These are phyloP conservation scores for Penicillium flavigenum DNA, from an alignment of 495 filamentous ascomycete species.

Conservation along the genomic window DNA sequence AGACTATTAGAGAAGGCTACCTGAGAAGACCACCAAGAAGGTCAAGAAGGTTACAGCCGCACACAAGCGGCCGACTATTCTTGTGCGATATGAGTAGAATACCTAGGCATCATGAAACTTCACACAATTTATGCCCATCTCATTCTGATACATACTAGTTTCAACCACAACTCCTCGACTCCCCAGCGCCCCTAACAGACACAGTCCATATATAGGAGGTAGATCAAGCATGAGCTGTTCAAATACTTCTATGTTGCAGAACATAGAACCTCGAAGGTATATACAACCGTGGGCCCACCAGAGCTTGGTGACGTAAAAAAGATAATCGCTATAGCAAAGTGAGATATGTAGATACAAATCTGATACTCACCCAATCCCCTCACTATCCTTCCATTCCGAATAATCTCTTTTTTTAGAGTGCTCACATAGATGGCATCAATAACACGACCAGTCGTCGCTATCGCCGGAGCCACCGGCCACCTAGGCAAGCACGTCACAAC, in stretches of 20 bases:
- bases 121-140: too few relatives aligned
- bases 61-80: too few relatives aligned
- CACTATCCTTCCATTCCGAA: neutral
- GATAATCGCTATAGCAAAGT: neutral
- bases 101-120: too few relatives aligned
- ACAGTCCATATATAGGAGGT: neutral
- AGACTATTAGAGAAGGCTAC: too few relatives aligned
- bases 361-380: neutral
- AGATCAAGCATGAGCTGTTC: neutral
- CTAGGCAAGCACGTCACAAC: conserved; percentile 25
- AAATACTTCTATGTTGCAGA: neutral
- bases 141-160: neutral
- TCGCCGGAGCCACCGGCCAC: conserved; percentile 31
- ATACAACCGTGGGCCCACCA: too few relatives aligned
- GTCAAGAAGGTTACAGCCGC: too few relatives aligned
- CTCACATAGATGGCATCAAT: neutral
- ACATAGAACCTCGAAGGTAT: too few relatives aligned
- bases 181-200: too few relatives aligned
- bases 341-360: neutral
- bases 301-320: neutral
- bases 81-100: too few relatives aligned
- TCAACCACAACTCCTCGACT: neutral
- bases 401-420: neutral
- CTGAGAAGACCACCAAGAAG: too few relatives aligned
- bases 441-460: conserved; percentile 23